A percentile compares a stretch with the other conserved stretches of the same genome.
Evolutionary conservation across 2,329 filamentous ascomycete species (phyloP).

Genomic region (Paecilomyces sp.): DNA sequence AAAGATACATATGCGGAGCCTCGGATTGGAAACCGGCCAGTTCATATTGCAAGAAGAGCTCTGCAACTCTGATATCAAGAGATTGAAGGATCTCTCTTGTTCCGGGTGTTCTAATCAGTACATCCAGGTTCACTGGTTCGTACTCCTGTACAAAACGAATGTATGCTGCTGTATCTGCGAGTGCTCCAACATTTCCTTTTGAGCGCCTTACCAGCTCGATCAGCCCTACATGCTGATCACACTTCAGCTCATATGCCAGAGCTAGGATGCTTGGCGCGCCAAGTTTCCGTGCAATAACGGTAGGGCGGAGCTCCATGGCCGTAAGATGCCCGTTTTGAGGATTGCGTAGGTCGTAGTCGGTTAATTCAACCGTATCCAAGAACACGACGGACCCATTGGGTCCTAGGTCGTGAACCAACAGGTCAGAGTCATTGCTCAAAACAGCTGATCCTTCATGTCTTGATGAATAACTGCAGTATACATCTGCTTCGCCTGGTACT

Average conservation of each 20-base stretch:
- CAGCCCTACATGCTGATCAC: slow-evolving; percentile 20
- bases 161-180: slow-evolving; percentile 16
- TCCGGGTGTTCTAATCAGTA: neutral
- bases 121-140: slow-evolving; percentile 8
- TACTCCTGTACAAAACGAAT: slow-evolving; percentile 30
- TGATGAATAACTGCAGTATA: slow-evolving; percentile 64
- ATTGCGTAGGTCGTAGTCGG: slow-evolving; percentile 6
- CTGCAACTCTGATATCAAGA: slow-evolving; percentile 46
- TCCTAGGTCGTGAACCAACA: slow-evolving; percentile 68
- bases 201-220: slow-evolving; percentile 24
- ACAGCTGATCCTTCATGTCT: slow-evolving; percentile 50
- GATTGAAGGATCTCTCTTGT: slow-evolving; percentile 6
- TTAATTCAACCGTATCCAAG: slow-evolving; percentile 55
- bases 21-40: slow-evolving; percentile 13
- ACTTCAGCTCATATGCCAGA: slow-evolving; percentile 34
- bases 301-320: slow-evolving; percentile 32
- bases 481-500: slow-evolving; percentile 79
- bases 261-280: slow-evolving; percentile 25
- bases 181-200: slow-evolving; percentile 12
- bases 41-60: slow-evolving; percentile 42
- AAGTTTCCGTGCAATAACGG: slow-evolving; percentile 23
- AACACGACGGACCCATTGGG: slow-evolving; percentile 57
- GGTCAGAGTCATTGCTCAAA: slow-evolving; percentile 80
- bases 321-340: slow-evolving; percentile 14
- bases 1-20: slow-evolving; percentile 52